These are phyloP conservation scores for Dendrocalamus latiflorus DNA, from an alignment of 202 grass and related monocot species.

Conservation along the genomic window DNA sequence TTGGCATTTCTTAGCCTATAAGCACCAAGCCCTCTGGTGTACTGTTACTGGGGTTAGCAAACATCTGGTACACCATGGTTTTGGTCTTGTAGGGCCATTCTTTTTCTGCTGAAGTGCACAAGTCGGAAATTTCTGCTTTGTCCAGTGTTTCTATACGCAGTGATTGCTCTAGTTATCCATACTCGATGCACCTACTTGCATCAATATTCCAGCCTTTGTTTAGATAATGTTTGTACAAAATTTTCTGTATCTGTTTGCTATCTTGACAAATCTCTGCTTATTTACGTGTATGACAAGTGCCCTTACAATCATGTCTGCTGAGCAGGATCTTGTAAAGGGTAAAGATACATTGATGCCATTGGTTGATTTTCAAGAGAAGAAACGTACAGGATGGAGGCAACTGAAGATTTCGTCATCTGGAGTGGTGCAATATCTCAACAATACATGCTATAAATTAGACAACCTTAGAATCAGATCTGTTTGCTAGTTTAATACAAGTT, in stretches of 20 bases:
- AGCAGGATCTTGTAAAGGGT: too few species aligned
- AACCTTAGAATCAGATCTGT: not conserved
- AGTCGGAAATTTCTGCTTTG: not conserved
- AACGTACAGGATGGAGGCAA: conserved; percentile 59
- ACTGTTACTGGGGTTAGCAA: conserved; percentile 10
- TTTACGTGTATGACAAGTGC: conserved; percentile 22
- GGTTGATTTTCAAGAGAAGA: conserved; percentile 95
- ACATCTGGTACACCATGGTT: not conserved
- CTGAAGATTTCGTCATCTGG: conserved; percentile 77
- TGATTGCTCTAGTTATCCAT: not conserved
- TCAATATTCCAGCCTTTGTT: conserved; percentile 5
- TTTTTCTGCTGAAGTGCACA: not conserved
- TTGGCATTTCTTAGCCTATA: not conserved
- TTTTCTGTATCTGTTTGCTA: conserved; percentile 13
- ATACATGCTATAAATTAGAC: conserved; percentile 14
- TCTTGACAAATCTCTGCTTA: conserved; percentile 25
- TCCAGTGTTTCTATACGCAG: conserved; percentile 9
- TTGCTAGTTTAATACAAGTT: conserved; percentile 28
- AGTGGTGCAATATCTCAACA: conserved; percentile 53
- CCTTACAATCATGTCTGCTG: conserved; percentile 41
- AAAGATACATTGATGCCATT: conserved; percentile 76
- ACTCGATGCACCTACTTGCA: not conserved
- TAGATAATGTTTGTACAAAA: not conserved
- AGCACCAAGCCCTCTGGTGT: conserved; percentile 6
- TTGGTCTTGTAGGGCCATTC: not conserved